Base-by-base conservation (phyloP, 2,329 filamentous ascomycete species). In the Pezicula radicicola region DNA sequence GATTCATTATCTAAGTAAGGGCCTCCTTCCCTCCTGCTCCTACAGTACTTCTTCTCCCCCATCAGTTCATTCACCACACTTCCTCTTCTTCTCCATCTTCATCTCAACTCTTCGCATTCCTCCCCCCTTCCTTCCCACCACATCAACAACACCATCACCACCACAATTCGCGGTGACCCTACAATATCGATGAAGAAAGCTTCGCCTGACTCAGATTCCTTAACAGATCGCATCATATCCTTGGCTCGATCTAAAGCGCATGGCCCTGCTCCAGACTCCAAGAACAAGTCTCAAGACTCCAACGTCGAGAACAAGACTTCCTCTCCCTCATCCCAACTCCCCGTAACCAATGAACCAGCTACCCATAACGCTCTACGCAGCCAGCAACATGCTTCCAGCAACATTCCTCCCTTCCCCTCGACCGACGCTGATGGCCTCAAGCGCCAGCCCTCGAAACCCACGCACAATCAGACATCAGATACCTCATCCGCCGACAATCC, bases 171-270 rank as follows among this genome's bases (percentile, higher is more conserved):
- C 45, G 15, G 33, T 25, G 36, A 30, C 25, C 42, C 43, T 46
- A 36, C 28, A n/a, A 64, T 54, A 65, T 83, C 80, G 80, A 84
- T 84, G 81, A 84, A 81, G 78, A 72, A 81, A 77, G 71, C 72
- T 72, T 80, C 73, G 60, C 69, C 77, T 71, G 73, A 78, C 59
- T 68, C 73, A 53, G 48, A 54, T 66, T 73, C 76, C 69, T 72
- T 75, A 68, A 74, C 73, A 80, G 75, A 80, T 76, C 75, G 73
- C 74, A 74, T 75, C 73, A 74, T 74, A 74, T 79, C 77, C 71
- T 76, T 74, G 78, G 73, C 75, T 72, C 68, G 68, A 69, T 70
- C 74, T 70, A 72, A 74, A 72, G 73, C 78, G 74, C 72, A 81
- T 81, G 79, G 77, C 67, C 70, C 63, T 66, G 67, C 66, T 66